phyloP scores from a whole-genome alignment of 2,329 filamentous ascomycete species.

The Leptographium flavum region DNA sequence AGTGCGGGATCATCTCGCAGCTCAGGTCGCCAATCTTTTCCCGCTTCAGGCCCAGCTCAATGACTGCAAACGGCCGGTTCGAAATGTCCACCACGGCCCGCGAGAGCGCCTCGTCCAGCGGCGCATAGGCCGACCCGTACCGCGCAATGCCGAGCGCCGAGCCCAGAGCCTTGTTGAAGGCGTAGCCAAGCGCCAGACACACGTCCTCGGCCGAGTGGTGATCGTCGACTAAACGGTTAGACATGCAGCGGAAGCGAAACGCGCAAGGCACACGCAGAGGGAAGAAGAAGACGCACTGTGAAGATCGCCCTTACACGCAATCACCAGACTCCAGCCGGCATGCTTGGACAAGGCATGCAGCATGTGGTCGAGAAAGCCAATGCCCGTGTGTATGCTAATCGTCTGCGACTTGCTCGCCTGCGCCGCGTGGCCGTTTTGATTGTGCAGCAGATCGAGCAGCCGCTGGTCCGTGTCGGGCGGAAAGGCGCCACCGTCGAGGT shows the following conservation, averaged over 20 bases:
- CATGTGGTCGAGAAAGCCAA: constrained; percentile 98
- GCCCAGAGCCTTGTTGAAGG: constrained; percentile 70
- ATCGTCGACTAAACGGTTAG: constrained; percentile 60
- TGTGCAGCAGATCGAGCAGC: constrained; percentile 29
- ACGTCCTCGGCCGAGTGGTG: constrained; percentile 97
- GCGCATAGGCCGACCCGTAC: constrained; percentile 84
- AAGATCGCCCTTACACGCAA: constrained; percentile 76
- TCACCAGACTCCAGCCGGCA: constrained; percentile 77
- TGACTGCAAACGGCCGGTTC: constrained; percentile 74
- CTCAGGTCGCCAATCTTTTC: constrained; percentile 91
- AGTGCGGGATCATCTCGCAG: constrained; percentile 96
- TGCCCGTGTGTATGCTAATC: constrained; percentile 81
- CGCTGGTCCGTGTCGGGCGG: constrained; percentile 47
- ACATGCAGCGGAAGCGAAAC: neutral
- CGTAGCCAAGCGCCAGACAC: constrained; percentile 76
- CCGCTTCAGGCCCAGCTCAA: constrained; percentile 70
- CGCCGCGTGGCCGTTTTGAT: constrained; percentile 54
- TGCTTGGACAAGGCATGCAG: constrained; percentile 93
- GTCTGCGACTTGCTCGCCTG: constrained; percentile 74
- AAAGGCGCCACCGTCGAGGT: constrained; percentile 78
- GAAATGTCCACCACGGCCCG: constrained; percentile 90
- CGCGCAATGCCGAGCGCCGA: constrained; percentile 69
- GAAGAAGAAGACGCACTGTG: constrained; percentile 51
- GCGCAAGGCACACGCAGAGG: neutral
- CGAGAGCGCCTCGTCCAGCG: constrained; percentile 88